Percentiles rank a stretch among this genome's conserved stretches.
phyloP scores from a whole-genome alignment of 306 rosid species.

The Castanea sativa region DNA sequence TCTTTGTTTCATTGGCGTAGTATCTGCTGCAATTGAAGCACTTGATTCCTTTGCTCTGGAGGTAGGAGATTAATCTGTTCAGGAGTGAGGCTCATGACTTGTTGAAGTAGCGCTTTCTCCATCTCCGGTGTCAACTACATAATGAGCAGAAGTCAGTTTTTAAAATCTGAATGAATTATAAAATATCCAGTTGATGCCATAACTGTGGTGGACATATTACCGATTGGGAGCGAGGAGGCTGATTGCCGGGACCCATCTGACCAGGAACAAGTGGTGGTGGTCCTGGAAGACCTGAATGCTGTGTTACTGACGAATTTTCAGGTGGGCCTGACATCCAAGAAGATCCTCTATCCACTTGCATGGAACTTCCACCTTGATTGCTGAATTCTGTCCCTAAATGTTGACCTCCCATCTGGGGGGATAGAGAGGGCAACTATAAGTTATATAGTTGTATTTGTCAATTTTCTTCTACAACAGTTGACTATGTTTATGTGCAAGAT shows the following conservation, averaged over 20 bases:
- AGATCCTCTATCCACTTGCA: slow-evolving; percentile 76
- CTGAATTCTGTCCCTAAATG: slow-evolving; percentile 63
- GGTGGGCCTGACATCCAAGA: slow-evolving; percentile 65
- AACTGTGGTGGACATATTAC: slow-evolving; percentile 33
- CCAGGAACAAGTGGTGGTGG: slow-evolving; percentile 44
- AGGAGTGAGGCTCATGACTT: slow-evolving; percentile 94
- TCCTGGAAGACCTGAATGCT: slow-evolving; percentile 55
- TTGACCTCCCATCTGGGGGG: slow-evolving; percentile 56
- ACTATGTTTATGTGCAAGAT: not conserved
- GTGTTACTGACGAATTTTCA: slow-evolving; percentile 48
- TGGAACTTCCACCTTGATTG: slow-evolving; percentile 64
- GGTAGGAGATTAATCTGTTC: slow-evolving; percentile 84
- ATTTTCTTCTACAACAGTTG: not conserved
- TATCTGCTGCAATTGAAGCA: slow-evolving; percentile 86
- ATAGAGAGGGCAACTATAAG: not conserved
- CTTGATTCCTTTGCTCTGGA: slow-evolving; percentile 94
- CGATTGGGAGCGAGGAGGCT: slow-evolving; percentile 43
- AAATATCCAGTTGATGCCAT: slow-evolving; percentile 7
- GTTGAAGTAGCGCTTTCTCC: slow-evolving; percentile 96
- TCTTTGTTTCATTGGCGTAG: slow-evolving; percentile 61
- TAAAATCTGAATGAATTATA: not conserved
- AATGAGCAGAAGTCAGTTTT: not conserved
- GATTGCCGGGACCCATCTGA: slow-evolving; percentile 66
- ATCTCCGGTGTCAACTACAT: slow-evolving; percentile 81
- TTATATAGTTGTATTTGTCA: not conserved